phyloP scores from a whole-genome alignment of 805 yeast species.

The Peterozyma toletana region DNA sequence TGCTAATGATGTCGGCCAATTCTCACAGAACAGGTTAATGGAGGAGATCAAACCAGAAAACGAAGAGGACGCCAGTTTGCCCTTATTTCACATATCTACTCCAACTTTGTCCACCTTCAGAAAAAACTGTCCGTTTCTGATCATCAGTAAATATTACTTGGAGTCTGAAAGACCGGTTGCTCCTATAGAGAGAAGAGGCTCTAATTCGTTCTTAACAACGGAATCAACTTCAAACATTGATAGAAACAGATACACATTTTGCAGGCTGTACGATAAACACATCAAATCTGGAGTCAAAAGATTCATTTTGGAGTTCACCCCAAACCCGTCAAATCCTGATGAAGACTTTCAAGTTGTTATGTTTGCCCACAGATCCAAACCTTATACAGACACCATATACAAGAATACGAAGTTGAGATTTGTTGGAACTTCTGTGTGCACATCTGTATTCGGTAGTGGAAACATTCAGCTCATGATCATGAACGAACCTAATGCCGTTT shows the following conservation, averaged over 20 bases:
- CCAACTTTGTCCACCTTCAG: slow-evolving; percentile 9
- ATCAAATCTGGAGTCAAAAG: slow-evolving; percentile 10
- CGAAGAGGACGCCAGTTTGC: slow-evolving; percentile 7
- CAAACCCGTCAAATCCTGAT: slow-evolving; percentile 2
- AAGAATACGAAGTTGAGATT: slow-evolving; percentile 10
- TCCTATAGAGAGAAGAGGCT: background rate
- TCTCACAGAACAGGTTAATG: background rate
- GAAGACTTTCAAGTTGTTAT: slow-evolving; percentile 7
- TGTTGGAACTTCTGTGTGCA: slow-evolving; percentile 11
- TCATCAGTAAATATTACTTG: slow-evolving; percentile 5
- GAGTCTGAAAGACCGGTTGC: slow-evolving; percentile 1
- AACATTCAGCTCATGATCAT: slow-evolving; percentile 9
- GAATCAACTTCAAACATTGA: slow-evolving; percentile 1
- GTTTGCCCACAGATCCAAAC: slow-evolving; percentile 11
- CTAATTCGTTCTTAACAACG: background rate
- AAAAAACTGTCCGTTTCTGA: slow-evolving; percentile 11
- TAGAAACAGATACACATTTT: slow-evolving; percentile 5
- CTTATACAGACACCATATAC: slow-evolving; percentile 11
- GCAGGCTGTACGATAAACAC: slow-evolving; percentile 10
- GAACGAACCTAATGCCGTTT: slow-evolving; percentile 7
- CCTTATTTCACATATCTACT: slow-evolving; percentile 7
- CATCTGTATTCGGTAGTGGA: slow-evolving; percentile 8
- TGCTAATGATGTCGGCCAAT: background rate
- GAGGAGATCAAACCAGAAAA: slow-evolving; percentile 1
- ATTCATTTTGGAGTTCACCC: slow-evolving; percentile 7